A percentile compares a stretch with the other conserved stretches of the same genome.
Evolutionary conservation across 345 rosid species (phyloP).

Genomic region (Hirschfeldia incana): DNA sequence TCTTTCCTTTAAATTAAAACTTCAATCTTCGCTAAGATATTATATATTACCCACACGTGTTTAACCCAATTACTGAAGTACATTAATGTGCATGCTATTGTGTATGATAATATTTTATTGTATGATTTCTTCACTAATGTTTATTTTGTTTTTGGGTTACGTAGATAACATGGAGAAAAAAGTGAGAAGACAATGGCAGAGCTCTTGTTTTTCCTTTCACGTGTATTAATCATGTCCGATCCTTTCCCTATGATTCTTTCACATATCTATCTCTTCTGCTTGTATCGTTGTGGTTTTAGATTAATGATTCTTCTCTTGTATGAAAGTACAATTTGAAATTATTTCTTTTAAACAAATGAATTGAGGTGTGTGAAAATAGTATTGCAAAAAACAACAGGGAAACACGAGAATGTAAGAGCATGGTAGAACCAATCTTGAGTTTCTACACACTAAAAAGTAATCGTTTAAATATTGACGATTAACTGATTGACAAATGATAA

Average conservation of each 20-base stretch:
- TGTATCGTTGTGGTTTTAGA: conserved; percentile 26
- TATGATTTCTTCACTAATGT: background rate
- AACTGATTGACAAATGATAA: background rate
- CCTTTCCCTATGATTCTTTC: conserved; percentile 29
- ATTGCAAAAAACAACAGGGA: background rate
- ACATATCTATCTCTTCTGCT: conserved; percentile 6
- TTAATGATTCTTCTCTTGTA: conserved; percentile 25
- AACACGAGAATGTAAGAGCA: background rate
- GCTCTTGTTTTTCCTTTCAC: conserved; percentile 5
- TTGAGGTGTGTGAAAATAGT: background rate
- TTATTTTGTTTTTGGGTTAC: background rate
- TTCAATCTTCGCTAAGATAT: background rate
- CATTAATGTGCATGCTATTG: background rate
- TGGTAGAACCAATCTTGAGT: background rate
- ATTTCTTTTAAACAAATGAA: background rate
- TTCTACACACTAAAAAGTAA: background rate
- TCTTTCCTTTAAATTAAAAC: background rate
- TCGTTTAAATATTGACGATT: background rate
- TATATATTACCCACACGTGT: background rate
- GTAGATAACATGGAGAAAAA: conserved; percentile 26
- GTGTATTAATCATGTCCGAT: conserved; percentile 3
- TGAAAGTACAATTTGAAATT: conserved; percentile 15
- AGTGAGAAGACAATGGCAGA: conserved; percentile 17
- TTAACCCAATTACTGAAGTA: background rate
- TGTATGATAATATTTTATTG: background rate